phyloP scores from a whole-genome alignment of 2,329 filamentous ascomycete species.

The Penicillium palitans region DNA sequence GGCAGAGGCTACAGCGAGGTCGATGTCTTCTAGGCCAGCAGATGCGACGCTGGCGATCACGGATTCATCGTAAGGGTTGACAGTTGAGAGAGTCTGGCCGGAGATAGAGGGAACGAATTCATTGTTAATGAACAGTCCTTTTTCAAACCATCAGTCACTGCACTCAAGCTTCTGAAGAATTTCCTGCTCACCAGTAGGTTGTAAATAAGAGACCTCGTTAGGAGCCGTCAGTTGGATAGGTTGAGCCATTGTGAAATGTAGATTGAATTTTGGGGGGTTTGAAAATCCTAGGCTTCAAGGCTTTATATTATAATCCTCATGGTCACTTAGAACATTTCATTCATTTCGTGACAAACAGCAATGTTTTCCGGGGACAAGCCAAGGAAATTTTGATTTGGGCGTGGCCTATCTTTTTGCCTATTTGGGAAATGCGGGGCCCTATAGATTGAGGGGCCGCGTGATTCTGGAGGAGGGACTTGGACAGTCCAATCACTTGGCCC shows the following conservation, averaged over 20 bases:
- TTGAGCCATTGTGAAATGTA: constrained; percentile 3
- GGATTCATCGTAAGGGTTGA: constrained; percentile 1
- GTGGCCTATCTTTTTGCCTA: constrained; percentile 1
- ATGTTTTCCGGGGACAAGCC: background rate
- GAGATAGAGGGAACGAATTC: constrained; percentile 1
- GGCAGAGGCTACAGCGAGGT: background rate
- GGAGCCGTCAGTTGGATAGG: constrained; percentile 1
- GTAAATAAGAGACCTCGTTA: background rate
- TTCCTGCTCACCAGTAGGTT: background rate
- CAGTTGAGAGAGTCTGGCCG: background rate
- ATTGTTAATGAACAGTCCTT: constrained; percentile 4
- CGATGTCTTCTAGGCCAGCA: background rate
- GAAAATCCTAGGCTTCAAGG: background rate
- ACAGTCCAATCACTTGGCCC: background rate
- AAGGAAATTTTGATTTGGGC: background rate
- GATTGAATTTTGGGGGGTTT: background rate
- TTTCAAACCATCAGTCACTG: background rate
- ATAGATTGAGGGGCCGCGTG: background rate
- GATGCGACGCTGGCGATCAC: constrained; percentile 2
- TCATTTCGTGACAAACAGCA: background rate
- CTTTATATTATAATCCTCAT: background rate
- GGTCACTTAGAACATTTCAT: too few relatives aligned
- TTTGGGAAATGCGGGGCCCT: background rate
- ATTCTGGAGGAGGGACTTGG: background rate
- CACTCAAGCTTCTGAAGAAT: rapidly evolving